Base-by-base conservation (phyloP, 2,329 filamentous ascomycete species). In the Colletotrichum shisoi region DNA sequence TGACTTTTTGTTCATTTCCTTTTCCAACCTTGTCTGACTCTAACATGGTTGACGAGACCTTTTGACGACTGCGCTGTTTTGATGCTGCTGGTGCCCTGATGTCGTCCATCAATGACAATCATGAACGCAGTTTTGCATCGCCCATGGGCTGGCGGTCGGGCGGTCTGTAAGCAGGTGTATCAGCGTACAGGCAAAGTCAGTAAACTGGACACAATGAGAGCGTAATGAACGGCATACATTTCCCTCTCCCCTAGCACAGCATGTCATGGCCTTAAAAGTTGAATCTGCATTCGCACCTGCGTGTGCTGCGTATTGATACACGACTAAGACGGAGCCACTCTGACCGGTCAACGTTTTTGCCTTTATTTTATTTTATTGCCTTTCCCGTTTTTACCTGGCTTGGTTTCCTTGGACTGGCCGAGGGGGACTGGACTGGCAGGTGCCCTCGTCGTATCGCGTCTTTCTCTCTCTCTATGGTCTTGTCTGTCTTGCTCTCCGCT, bases 301-400 rank as follows among this genome's bases (percentile, higher is more conserved):
- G 40, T 64, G 24, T 64, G 46, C 49, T 60, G 65, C 56, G 65
- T 46, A 39, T 64, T 56, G 45, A 42, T 44, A 51, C 39, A 65
- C 64, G 40, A 59, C 61, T 60, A 56, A 65, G 65, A 68, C 61
- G 48, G 56, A 54, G 24, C 54, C 53, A 27, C 63, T 58, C 60
- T 24, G n/a, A n/a, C n/a, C n/a, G 64, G 59, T 44, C 65, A 57
- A 64, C 67, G 51, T 57, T 60, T 68, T 59, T 52, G 57, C 19
- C 54, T 44, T 59, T 59, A 52, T 13, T 21, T 40, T n/a, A 40
- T 54, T 48, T 56, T 19, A 62, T 67, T 67, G 48, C 63, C 49
- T 45, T 67, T 49, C 63, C 63, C 51, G 57, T 53, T 59, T 64
- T 45, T 54, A 59, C 54, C 61, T 64, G 64, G 61, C 54, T 64